Evolutionary conservation across 2,329 filamentous ascomycete genomes (phyloP), one percentile per base, ranked within the genome.

Genomic region (Ascochyta clinopodiicola): DNA sequence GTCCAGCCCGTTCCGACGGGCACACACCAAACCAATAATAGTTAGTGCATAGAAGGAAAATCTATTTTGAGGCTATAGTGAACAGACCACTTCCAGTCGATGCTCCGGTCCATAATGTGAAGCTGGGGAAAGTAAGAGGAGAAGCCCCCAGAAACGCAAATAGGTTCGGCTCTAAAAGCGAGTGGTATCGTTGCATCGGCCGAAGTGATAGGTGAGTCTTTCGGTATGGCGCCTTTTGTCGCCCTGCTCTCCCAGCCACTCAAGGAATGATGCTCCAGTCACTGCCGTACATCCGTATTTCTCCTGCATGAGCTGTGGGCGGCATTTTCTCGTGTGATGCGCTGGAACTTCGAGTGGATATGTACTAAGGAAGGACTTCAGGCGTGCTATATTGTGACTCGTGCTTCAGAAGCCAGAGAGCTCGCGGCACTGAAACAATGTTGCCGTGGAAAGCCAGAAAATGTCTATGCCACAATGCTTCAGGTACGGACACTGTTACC

Each of bases 21-120:
- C 6, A 10, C 19, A 13, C 2, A 7, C 44, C 21, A 54, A 12
- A 13, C 44, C 34, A 6, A 21, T 3, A 44, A 9, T 3, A 24
- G 44, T 38, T 54, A 48, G 44, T 17, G 13, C 10, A 6, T 2
- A 9, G 3, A 6, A 7, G 4, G 7, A 15, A 17, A n/a, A 7
- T 54, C 44, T 54, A 54, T 54, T 54, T 48, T 21, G 10, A 34
- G 39, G 17, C 8, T 22, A 15, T 39, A 1, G 19, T 22, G 15
- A 17, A 22, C 10, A 13, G 19, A 22, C 36, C 17, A 38, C 17
- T 19, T 37, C 35, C 2, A 9, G 17, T 37, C 17, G 4, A 24
- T 24, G 38, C 40, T 22, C 32, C n/a, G 38, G 38, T 34, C 21
- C n/a, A 39, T 29, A 13, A 19, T 4, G 6, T 31, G 25, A 39